Evolutionary conservation across 805 yeast genomes (phyloP), one percentile per base, ranked within the genome.

Genomic region (Starmera caribaea): DNA sequence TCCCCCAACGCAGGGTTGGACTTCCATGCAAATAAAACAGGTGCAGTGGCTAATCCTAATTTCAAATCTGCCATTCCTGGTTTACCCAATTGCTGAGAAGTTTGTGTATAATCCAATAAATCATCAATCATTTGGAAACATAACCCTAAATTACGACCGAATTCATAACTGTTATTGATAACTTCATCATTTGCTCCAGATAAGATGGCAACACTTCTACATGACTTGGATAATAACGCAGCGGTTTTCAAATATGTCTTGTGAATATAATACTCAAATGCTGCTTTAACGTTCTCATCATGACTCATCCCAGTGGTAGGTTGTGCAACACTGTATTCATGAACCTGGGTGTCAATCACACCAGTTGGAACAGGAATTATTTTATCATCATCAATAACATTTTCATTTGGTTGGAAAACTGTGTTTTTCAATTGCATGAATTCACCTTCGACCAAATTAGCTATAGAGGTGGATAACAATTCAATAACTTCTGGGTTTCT

Each of bases 401-500:
- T 57, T 28, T 66, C 55, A 38, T 69, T 55, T 29, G 74, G 76
- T 43, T 68, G 73, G 33, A 82, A 65, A 8, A 89, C 92, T 0
- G 96, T 87, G 62, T 92, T 92, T 51, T 90, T 89, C 67, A 92
- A 74, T 65, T 92, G 98, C 97, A 92, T 92, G 59, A 92, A 90
- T 64, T 92, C 98, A 38, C 98, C 98, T 64, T 92, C 98, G 1
- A 92, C 97, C 44, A 92, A 70, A 58, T 92, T 92, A 11, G 97
- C 98, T 57, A 92, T 92, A 28, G 96, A 83, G 12, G 96, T 90
- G 3, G 97, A 88, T 66, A 92, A 76, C 45, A 92, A 70, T 65
- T 92, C 98, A 42, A 88, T 89, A 35, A 92, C 98, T 65, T 92
- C 97, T n/a, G 96, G 90, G 59, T 92, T 90, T 55, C 97, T 71